Base-by-base conservation (phyloP, 2,329 filamentous ascomycete genomes). In the Myriosclerotinia curreyana region DNA sequence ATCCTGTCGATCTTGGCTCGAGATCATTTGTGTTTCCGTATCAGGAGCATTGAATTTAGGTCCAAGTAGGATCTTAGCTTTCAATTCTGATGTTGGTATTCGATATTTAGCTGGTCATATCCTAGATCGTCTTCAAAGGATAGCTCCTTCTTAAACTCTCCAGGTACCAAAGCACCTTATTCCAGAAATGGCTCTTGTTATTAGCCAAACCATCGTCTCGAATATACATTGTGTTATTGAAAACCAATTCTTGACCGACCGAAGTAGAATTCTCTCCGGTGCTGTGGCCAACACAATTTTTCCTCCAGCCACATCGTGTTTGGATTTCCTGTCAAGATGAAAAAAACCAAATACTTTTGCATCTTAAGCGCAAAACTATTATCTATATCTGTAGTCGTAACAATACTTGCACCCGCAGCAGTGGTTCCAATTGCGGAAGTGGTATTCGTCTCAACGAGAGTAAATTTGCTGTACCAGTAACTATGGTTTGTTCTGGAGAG, bases 291-390 rank as follows among this genome's bases (percentile, higher is more conserved):
- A 25, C 36, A 48, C n/a, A 49, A 4, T 36, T 48, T 59, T 38
- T 59, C 42, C 8, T 59, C 42, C n/a, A n/a, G n/a, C 42, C 55
- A 59, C 42, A 48, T 25, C 9, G n/a, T 48, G 15, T 59, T 59
- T 11, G 42, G 76, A 61, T 74, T 64, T 2, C 76, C 76, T 1
- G 65, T 72, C 6, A 67, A 38, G 28, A 73, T 73, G 31, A 77
- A 78, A 22, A 69, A 69, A 7, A 75, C 68, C n/a, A 77, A 70
- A 64, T 77, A 77, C 46, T 75, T 74, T 65, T 78, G 76, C 66
- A 77, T 72, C 69, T 56, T 71, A 56, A 72, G 66, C 17, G 72
- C 72, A 48, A 73, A 65, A 12, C 67, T 69, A 6, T 70, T 66
- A 61, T 73, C 71, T 25, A 72, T 68, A 20, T 69, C 67, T 9